A percentile compares a stretch with the other conserved stretches of the same genome.
phyloP scores from a whole-genome alignment of 352 stramenopile genomes.

The Phytophthora aleatoria region DNA sequence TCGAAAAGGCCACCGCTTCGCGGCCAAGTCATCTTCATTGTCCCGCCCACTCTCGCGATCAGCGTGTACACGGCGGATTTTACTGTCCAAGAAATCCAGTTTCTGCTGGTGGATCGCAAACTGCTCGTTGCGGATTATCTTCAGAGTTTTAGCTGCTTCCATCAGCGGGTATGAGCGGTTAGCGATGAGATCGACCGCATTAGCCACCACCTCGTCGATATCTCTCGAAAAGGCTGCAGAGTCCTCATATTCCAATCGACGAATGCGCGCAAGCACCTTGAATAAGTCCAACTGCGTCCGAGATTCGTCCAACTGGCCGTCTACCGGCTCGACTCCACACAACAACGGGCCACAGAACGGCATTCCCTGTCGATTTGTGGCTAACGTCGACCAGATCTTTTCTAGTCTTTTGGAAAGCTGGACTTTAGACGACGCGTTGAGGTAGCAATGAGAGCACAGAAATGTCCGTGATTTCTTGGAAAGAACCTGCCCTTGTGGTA shows the following conservation, averaged over 20 bases:
- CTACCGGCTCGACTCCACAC: constrained; percentile 52
- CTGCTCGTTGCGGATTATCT: constrained; percentile 81
- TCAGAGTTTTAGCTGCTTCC: constrained; percentile 72
- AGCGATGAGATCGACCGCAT: constrained; percentile 65
- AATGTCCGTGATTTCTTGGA: constrained; percentile 75
- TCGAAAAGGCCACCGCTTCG: constrained; percentile 59
- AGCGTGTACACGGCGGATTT: constrained; percentile 54
- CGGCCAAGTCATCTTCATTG: constrained; percentile 20
- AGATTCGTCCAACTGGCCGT: constrained; percentile 23
- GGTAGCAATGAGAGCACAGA: constrained; percentile 71
- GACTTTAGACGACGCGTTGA: constrained; percentile 60
- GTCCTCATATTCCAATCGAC: constrained; percentile 70
- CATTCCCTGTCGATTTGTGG: constrained; percentile 85
- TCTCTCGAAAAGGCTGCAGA: constrained; percentile 66
- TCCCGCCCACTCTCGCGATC: constrained; percentile 31
- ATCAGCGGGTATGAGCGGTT: constrained; percentile 64
- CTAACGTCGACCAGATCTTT: constrained; percentile 84
- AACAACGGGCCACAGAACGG: constrained; percentile 81
- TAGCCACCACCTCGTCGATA: constrained; percentile 65
- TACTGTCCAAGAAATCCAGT: constrained; percentile 63
- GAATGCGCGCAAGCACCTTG: constrained; percentile 73
- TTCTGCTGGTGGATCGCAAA: constrained; percentile 71
- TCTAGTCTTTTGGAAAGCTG: constrained; percentile 80
- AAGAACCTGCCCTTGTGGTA: constrained; percentile 64
- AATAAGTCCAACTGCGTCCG: constrained; percentile 64